Base-by-base conservation (phyloP, 2,329 filamentous ascomycete species). In the Penicillium paneum region DNA sequence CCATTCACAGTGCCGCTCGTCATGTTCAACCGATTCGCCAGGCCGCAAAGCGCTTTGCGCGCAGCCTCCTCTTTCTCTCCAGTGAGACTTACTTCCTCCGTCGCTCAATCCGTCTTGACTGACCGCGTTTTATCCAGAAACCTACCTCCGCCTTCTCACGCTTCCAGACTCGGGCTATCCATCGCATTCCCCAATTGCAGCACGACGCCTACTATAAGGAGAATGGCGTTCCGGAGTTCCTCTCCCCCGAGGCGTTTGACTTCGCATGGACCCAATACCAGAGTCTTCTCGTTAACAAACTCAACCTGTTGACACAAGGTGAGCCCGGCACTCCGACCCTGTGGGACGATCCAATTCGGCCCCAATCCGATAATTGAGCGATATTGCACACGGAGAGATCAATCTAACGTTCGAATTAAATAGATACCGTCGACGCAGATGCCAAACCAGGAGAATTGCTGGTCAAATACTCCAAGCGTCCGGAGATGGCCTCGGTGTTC, bases 221-320 rank as follows among this genome's bases (percentile, higher is more conserved):
- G 50, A 65, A 82, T 60, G 84, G 84, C 55, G 79, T 96, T 6
- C 82, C 84, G n/a, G 83, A 84, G 13, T 80, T 97, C 57, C 79
- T 96, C 69, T 86, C 86, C 29, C 72, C 80, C 2, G 78, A 82
- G 47, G 89, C 83, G 51, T 95, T 89, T 74, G 76, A 87, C 52
- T 81, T 90, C 51, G 86, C 91, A 46, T 99, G 91, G 86, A 87
- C 82, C 32, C 80, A 91, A 68, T 96, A 97, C 77, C 91, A 96
- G 80, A 70, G 77, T 35, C 75, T 88, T 62, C 80, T 93, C 67
- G 73, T 92, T 49, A 79, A 90, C 59, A 89, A 88, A 74, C 81
- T 97, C 71, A 95, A 95, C 74, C 75, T 79, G 54, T 73, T 89
- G 67, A 88, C 84, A 58, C 83, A 81, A 60, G 91, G 92, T 91